Evolutionary conservation across 2,329 filamentous ascomycete genomes (phyloP).

Genomic region (Pezicula carpinea): DNA sequence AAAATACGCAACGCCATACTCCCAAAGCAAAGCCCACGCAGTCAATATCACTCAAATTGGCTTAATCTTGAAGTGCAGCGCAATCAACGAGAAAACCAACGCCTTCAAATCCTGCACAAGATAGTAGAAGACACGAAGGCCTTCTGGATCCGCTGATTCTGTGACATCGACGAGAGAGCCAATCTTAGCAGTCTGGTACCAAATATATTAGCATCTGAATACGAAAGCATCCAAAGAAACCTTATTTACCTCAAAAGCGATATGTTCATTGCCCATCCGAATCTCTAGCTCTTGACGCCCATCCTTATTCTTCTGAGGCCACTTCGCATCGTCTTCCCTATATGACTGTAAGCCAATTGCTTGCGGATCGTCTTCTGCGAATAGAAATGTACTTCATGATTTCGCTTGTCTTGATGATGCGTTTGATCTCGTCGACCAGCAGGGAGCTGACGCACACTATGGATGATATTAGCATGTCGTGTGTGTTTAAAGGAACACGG

Average conservation of each 20-base stretch:
- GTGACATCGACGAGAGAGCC: conserved; percentile 95
- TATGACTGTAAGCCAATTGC: conserved; percentile 20
- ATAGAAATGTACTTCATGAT: conserved; percentile 76
- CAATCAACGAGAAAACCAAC: conserved; percentile 91
- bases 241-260: conserved; percentile 80
- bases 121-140: conserved; percentile 96
- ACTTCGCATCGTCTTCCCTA: conserved; percentile 96
- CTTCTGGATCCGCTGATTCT: conserved; percentile 92
- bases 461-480: conserved; percentile 10
- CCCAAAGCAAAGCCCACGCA: conserved; percentile 8
- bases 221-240: neutral
- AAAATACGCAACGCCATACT: conserved; percentile 23
- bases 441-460: conserved; percentile 93
- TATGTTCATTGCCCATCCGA: conserved; percentile 87
- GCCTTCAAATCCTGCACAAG: conserved; percentile 97
- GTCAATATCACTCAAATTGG: conserved; percentile 49
- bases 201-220: conserved; percentile 1
- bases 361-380: neutral
- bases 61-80: conserved; percentile 95
- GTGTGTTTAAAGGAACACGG: neutral
- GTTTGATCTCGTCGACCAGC: conserved; percentile 90
- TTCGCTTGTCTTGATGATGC: conserved; percentile 94
- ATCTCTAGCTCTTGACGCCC: conserved; percentile 96
- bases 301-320: conserved; percentile 99
- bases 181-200: conserved; percentile 84